A percentile compares a stretch with the other conserved stretches of the same genome.
Evolutionary conservation across 148 eudicot genomes (phyloP).

Genomic region (Nepenthes gracilis): DNA sequence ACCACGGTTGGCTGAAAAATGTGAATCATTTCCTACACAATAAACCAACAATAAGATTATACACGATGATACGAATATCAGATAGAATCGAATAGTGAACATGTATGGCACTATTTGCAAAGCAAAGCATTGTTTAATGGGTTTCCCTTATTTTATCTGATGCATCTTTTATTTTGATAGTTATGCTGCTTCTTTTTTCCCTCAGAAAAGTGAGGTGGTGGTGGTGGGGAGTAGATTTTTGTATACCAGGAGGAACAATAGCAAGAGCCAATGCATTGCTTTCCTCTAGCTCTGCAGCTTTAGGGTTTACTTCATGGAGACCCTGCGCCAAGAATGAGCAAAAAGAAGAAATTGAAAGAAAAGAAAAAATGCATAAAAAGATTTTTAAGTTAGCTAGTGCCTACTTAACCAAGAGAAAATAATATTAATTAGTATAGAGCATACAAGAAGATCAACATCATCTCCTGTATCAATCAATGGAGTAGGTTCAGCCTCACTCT

Average conservation of each 20-base stretch:
- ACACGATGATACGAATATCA: not conserved
- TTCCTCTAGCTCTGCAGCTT: constrained; percentile 66
- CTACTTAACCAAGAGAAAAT: not conserved
- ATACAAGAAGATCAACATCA: constrained; percentile 69
- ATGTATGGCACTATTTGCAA: not conserved
- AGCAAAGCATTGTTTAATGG: no score
- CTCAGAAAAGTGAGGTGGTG: no score
- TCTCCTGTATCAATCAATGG: constrained; percentile 31
- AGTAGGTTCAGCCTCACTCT: constrained; percentile 43
- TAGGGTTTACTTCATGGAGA: constrained; percentile 54
- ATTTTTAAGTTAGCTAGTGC: not conserved
- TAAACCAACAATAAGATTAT: constrained; percentile 3
- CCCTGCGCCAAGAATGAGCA: constrained; percentile 35
- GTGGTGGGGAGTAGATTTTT: no score
- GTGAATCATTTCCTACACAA: constrained; percentile 42
- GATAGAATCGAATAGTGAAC: not conserved
- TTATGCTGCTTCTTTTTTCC: no score
- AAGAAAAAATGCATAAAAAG: not conserved
- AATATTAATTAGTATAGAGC: constrained; percentile 1
- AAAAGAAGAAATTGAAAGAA: not conserved
- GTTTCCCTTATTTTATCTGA: no score
- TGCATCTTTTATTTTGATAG: no score
- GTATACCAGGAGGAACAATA: constrained; percentile 67
- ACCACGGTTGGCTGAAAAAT: constrained; percentile 22
- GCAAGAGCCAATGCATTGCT: constrained; percentile 95